Percentiles rank a stretch among this genome's conserved stretches.
Evolutionary conservation across 192 early-diverging fungal species (phyloP).

Genomic region (Coemansia sp.): DNA sequence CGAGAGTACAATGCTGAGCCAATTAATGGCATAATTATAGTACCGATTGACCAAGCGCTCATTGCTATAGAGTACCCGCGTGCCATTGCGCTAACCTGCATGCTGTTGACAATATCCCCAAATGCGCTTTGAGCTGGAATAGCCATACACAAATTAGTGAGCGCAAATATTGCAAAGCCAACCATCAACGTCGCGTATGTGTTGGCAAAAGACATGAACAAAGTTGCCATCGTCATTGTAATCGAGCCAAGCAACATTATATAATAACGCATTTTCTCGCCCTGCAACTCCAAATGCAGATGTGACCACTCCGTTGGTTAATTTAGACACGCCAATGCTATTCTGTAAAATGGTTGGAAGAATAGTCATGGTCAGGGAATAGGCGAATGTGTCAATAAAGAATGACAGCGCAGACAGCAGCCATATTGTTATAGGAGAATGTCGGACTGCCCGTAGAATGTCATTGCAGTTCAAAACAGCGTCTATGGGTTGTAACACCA

Average conservation of each 20-base stretch:
- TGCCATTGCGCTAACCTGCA: constrained; percentile 22
- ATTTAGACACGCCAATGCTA: constrained; percentile 25
- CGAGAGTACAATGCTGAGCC: constrained; percentile 25
- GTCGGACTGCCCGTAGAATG: no score
- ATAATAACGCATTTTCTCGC: constrained; percentile 27
- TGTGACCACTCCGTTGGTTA: constrained; percentile 33
- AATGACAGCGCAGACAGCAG: constrained; percentile 26
- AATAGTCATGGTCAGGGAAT: constrained; percentile 27
- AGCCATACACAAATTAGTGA: constrained; percentile 22
- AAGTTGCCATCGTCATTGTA: not conserved
- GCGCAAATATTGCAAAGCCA: constrained; percentile 32
- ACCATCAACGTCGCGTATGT: constrained; percentile 26
- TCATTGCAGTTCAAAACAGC: no score
- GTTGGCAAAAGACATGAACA: constrained; percentile 21
- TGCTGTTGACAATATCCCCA: constrained; percentile 36
- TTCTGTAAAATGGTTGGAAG: constrained; percentile 33
- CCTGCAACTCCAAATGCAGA: constrained; percentile 39
- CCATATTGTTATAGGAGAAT: not conserved
- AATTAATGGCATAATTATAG: constrained; percentile 29
- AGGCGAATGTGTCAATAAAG: constrained; percentile 40
- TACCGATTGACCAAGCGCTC: constrained; percentile 24
- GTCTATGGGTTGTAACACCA: no score
- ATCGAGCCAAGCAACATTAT: constrained; percentile 27
- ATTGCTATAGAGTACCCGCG: constrained; percentile 23
- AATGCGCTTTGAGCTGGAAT: constrained; percentile 38